Percentiles rank a stretch among this genome's conserved stretches.
phyloP scores from a whole-genome alignment of 495 filamentous ascomycete species.

The Opeltia flavorubescens region DNA sequence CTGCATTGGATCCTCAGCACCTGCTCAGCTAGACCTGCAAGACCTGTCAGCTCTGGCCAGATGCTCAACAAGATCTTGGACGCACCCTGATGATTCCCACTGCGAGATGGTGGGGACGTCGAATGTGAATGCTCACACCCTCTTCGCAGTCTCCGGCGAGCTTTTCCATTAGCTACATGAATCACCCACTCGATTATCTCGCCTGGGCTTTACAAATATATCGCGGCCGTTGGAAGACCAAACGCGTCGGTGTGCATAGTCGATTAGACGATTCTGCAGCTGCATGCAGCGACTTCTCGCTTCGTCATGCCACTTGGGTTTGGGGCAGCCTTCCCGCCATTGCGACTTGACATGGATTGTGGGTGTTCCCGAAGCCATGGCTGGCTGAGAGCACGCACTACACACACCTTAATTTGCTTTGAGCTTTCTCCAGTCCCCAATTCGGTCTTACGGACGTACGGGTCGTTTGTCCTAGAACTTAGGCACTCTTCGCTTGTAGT shows the following conservation, averaged over 20 bases:
- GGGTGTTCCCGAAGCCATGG: neutral
- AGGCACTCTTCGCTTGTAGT: too few species aligned
- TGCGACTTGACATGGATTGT: neutral
- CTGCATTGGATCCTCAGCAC: neutral
- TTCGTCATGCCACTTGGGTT: neutral
- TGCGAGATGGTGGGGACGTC: too few species aligned
- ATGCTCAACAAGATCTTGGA: too few species aligned
- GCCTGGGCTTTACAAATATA: neutral
- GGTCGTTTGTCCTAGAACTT: neutral
- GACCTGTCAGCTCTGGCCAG: neutral
- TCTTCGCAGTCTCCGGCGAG: too few species aligned
- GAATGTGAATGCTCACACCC: too few species aligned
- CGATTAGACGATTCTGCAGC: too few species aligned
- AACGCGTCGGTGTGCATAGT: neutral
- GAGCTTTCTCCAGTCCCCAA: neutral
- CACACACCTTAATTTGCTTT: neutral
- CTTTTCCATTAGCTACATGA: too few species aligned
- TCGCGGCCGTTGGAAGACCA: too few species aligned
- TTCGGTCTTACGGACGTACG: neutral
- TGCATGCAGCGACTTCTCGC: too few species aligned
- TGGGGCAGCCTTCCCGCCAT: neutral
- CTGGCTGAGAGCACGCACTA: neutral
- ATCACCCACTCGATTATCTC: neutral
- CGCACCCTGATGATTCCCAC: neutral
- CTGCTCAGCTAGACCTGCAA: neutral